Conservation (phyloP, 495 filamentous ascomycete species). For the Jackrogersella multiformis region DNA sequence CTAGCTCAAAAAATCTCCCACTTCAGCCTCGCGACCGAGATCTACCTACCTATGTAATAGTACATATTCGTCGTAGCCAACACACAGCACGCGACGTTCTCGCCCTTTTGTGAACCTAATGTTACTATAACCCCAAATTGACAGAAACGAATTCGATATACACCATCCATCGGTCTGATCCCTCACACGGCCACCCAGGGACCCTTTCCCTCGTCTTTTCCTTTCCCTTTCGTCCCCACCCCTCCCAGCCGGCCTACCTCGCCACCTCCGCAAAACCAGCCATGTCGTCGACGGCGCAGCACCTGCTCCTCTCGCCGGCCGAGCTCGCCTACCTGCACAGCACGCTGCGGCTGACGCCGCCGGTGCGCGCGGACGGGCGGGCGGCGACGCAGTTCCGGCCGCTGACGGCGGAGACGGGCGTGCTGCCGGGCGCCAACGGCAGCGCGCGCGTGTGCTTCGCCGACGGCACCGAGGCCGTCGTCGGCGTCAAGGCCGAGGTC, state of each 20-base stretch:
- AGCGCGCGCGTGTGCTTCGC: slow-evolving; percentile 93
- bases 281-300: slow-evolving; percentile 50
- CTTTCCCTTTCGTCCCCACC: too few species aligned
- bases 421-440: slow-evolving; percentile 89
- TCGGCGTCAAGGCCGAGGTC: slow-evolving; percentile 93
- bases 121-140: neutral
- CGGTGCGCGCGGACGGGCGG: slow-evolving; percentile 90
- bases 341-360: slow-evolving; percentile 78
- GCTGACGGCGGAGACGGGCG: slow-evolving; percentile 84
- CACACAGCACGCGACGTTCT: neutral
- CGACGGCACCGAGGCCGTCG: slow-evolving; percentile 93
- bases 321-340: slow-evolving; percentile 96
- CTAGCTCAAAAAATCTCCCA: slow-evolving; percentile 44
- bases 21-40: slow-evolving; percentile 29
- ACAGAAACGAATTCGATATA: neutral
- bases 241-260: neutral
- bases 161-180: neutral
- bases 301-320: slow-evolving; percentile 83
- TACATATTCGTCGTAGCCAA: neutral
- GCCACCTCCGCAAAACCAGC: slow-evolving; percentile 26
- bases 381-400: slow-evolving; percentile 88
- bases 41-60: too few species aligned
- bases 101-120: neutral
- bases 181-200: neutral
- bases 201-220: too few species aligned